Evolutionary conservation across 2,329 filamentous ascomycete genomes (phyloP), one percentile per base, ranked within the genome.

Genomic region (Pseudogymnoascus sp.): DNA sequence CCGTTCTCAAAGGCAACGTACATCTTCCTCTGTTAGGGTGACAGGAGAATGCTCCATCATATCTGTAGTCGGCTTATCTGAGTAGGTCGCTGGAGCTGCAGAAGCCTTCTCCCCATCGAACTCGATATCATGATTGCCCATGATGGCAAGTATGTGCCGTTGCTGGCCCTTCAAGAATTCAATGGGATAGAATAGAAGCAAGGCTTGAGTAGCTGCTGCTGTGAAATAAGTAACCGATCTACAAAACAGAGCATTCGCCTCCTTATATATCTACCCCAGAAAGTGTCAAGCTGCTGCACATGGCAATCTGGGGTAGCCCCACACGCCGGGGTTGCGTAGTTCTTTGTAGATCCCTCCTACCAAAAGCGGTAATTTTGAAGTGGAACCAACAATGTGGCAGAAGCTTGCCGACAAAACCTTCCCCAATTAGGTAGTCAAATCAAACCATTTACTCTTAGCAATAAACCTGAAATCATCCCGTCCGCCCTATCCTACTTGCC

Each of bases 11-110:
- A 33, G 28, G 7, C 37, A 37, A 58, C 59, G 22, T 37, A 61
- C 59, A 18, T 61, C 59, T 38, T 61, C 59, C 43, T 61, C 59
- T 2, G 59, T 61, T 18, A 61, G 37, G 25, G 30, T 58, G 59
- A 61, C 30, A 37, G 18, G 33, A 25, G 57, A 12, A 25, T 58
- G 12, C 57, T 58, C 57, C 33, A 38, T 58, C 57, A 38, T 58
- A 15, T 58, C 57, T 35, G 12, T n/a, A 8, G 33, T 39, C n/a
- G 37, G 33, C 37, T 58, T 58, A 3, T 39, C 33, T 6, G 57
- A 38, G 38, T 58, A 37, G 18, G 33, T n/a, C 33, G n/a, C 57
- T 25, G 57, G 35, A 58, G 4, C 11, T 18, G 6, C 7, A 38
- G 57, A 30, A 28, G 38, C 18, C 33, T 58, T 58, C 35, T 58